A percentile compares a stretch with the other conserved stretches of the same genome.
Evolutionary conservation across 2,329 filamentous ascomycete genomes (phyloP).

Genomic region (Xylariaceae sp.): DNA sequence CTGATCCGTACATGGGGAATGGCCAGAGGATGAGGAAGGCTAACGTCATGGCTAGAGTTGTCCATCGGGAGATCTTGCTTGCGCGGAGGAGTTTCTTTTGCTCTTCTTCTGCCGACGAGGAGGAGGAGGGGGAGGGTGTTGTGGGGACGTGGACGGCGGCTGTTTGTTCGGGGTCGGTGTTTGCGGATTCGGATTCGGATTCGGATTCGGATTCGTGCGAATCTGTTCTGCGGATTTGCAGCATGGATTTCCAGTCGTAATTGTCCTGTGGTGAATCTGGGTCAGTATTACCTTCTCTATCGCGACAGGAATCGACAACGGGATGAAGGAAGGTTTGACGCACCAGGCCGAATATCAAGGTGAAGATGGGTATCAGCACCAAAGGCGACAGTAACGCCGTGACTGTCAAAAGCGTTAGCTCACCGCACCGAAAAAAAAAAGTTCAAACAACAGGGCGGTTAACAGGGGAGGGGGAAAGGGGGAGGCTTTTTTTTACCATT

Average conservation of each 20-base stretch:
- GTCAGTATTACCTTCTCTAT: background rate
- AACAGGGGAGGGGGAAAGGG: too few relatives aligned
- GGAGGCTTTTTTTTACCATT: slow-evolving; percentile 40
- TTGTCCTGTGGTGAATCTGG: slow-evolving; percentile 41
- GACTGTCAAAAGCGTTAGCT: slow-evolving; percentile 38
- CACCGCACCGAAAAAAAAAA: background rate
- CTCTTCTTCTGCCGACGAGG: slow-evolving; percentile 11
- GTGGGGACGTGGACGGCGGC: too few relatives aligned
- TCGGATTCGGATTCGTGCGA: slow-evolving; percentile 67
- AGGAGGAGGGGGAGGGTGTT: too few relatives aligned
- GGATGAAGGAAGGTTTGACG: background rate
- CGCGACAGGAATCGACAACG: background rate
- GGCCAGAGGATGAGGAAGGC: slow-evolving; percentile 79
- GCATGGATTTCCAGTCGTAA: slow-evolving; percentile 85
- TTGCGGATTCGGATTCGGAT: slow-evolving; percentile 41
- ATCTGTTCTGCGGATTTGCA: slow-evolving; percentile 68
- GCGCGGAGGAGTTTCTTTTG: slow-evolving; percentile 24
- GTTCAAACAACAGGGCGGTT: too few relatives aligned
- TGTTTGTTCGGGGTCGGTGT: too few relatives aligned
- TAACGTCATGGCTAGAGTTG: slow-evolving; percentile 60
- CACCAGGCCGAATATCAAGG: slow-evolving; percentile 57
- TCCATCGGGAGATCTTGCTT: slow-evolving; percentile 37
- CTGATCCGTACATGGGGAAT: slow-evolving; percentile 80
- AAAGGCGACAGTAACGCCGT: slow-evolving; percentile 72
- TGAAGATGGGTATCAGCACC: slow-evolving; percentile 70